Evolutionary conservation across 352 stramenopile genomes (phyloP), one percentile per base, ranked within the genome.

Genomic region (Phytophthora kernoviae): DNA sequence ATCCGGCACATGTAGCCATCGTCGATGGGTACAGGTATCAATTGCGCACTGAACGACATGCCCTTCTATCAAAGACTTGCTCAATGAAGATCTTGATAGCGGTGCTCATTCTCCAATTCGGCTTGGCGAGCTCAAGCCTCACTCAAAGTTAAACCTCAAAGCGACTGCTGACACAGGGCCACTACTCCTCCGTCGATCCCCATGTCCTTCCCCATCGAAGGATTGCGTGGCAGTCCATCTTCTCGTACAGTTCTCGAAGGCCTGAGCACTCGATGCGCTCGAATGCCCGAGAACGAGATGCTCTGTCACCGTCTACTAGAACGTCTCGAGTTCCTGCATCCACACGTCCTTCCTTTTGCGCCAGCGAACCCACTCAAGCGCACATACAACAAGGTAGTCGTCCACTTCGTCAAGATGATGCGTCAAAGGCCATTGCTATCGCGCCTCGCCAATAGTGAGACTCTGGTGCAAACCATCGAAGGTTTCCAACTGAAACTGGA

Each of bases 331-430:
- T 8, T 12, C 14, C 11, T 59, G n/a, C 49, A 65, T 2, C 48
- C 58, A 22, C 36, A 10, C 6, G 48, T 65, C 12, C 41, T 24
- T 2, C 11, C 34, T 30, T 22, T 55, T 10, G 84, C 79, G 0
- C 41, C 90, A 5, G 36, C 46, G 27, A 88, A 88, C 47, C 55
- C 89, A 8, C 77, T 87, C 52, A 47, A 56, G 14, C 54, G 18
- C 15, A 34, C 37, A 4, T 65, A 54, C 33, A 42, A 40, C 21
- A 26, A 54, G 8, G 49, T 58, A 15, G 34, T 64, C 15, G 20
- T 47, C 22, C 20, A 30, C 10, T 54, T 70, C 18, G 20, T 65
- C 2, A 56, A 47, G 30, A 12, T 65, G 36, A 40, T 70, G 27
- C 49, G 55, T 33, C 17, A 12, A 8, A 33, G 27, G 7, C 36